These are phyloP conservation scores for Hemileia vastatrix DNA, from an alignment of 1,284 basidiomycete genomes.

Conservation along the genomic window DNA sequence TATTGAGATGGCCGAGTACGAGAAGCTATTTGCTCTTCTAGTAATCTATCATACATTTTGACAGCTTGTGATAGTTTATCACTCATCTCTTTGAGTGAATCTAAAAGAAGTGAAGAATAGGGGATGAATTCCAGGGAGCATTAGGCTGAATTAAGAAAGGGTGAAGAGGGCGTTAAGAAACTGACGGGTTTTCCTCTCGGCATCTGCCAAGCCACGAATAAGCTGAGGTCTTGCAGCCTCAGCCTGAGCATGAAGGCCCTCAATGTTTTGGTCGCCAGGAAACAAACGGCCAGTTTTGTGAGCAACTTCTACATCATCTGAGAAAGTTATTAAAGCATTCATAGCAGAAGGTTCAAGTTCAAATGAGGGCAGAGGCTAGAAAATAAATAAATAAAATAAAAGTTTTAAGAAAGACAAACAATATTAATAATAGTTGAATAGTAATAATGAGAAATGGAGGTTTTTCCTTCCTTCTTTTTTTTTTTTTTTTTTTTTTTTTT, in stretches of 20 bases:
- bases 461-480: too few species aligned
- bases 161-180: conserved; percentile 28
- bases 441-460: too few species aligned
- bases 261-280: conserved; percentile 5
- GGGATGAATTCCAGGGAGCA: conserved; percentile 3
- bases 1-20: conserved; percentile 15
- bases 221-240: conserved; percentile 57
- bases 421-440: too few species aligned
- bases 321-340: conserved; percentile 16
- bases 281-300: conserved; percentile 1
- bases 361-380: conserved; percentile 2
- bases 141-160: background rate
- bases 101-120: conserved; percentile 47
- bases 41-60: conserved; percentile 72
- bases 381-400: background rate
- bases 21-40: conserved; percentile 64
- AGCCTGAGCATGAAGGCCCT: conserved; percentile 7
- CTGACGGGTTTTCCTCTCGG: conserved; percentile 73
- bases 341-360: background rate
- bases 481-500: too few species aligned
- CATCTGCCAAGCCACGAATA: conserved; percentile 72
- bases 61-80: conserved; percentile 84
- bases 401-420: background rate
- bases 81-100: conserved; percentile 81
- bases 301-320: conserved; percentile 16